Evolutionary conservation across 2,329 filamentous ascomycete species (phyloP), one percentile per base, ranked within the genome.

Genomic region (Teratosphaeria pseudoeucalypti): DNA sequence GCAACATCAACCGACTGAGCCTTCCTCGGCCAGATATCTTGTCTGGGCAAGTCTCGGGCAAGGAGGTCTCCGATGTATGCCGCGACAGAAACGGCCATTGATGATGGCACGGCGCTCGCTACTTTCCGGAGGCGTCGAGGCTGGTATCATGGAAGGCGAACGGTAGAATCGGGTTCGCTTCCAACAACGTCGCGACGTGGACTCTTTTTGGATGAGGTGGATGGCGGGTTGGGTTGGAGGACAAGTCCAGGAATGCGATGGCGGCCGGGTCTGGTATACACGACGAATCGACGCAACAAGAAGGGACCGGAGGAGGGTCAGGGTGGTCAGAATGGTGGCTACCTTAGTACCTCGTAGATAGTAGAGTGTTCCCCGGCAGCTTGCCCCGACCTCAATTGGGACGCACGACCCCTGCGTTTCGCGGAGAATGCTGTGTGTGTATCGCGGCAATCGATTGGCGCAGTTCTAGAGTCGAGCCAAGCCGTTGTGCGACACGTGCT

Each of bases 1-100:
- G 66, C 66, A 58, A 34, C 34, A 34, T 78, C 75, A 78, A 70
- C 73, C 76, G 69, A 76, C 68, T 71, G 74, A 76, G 70, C 77
- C 74, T 66, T 77, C 73, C 65, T 71, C 68, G 61, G 73, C 73
- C 61, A 74, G 74, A 67, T 76, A 70, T 67, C 73, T 74, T 62
- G 72, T 73, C 61, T 72, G 71, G 61, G 72, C 74, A 67, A 76
- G 67, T 66, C 74, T 73, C 63, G 73, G 72, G 67, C 71, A 73
- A 63, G 73, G 69, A 61, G 72, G 72, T 69, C 70, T 68, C 61
- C 72, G 74, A 63, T 74, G 67, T 66, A 74, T 67, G 66, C 71
- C 68, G 71, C 73, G 72, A 75, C 74, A 70, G 73, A 71, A 67
- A 73, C 72, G 70, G 78, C 77, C 78, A 80, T 80, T 74, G 67